Conservation (phyloP, 345 rosid species). For the Ceriops zippeliana region DNA sequence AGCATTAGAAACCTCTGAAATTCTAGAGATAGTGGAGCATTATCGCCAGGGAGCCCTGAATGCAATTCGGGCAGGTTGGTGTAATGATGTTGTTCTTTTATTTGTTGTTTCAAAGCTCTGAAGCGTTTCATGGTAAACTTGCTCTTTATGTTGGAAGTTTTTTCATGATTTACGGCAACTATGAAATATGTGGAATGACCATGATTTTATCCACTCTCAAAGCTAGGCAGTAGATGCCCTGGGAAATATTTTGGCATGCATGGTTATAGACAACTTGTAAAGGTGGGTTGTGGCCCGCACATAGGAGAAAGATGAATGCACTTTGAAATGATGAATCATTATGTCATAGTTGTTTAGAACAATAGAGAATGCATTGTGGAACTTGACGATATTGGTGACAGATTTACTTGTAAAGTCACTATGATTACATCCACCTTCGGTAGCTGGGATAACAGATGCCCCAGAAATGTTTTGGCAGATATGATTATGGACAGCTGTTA, state of each 20-base stretch:
- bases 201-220: slow-evolving; percentile 3
- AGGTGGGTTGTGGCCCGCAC: not conserved
- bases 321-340: too few species aligned
- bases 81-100: not conserved
- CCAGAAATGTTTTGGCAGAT: too few species aligned
- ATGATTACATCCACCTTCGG: too few species aligned
- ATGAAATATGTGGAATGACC: not conserved
- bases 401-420: too few species aligned
- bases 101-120: not conserved
- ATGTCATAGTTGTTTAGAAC: too few species aligned
- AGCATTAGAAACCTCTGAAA: slow-evolving; percentile 43
- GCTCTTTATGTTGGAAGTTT: not conserved
- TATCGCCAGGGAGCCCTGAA: slow-evolving; percentile 60
- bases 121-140: not conserved
- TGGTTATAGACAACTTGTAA: not conserved
- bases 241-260: not conserved
- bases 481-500: too few species aligned
- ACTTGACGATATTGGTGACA: too few species aligned
- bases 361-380: too few species aligned
- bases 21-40: slow-evolving; percentile 46
- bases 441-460: too few species aligned
- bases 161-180: not conserved
- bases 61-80: slow-evolving; percentile 71
- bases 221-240: not conserved
- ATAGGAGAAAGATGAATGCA: not conserved